Evolutionary conservation across 306 rosid genomes (phyloP), one percentile per base, ranked within the genome.

Genomic region (Quercus rubra): DNA sequence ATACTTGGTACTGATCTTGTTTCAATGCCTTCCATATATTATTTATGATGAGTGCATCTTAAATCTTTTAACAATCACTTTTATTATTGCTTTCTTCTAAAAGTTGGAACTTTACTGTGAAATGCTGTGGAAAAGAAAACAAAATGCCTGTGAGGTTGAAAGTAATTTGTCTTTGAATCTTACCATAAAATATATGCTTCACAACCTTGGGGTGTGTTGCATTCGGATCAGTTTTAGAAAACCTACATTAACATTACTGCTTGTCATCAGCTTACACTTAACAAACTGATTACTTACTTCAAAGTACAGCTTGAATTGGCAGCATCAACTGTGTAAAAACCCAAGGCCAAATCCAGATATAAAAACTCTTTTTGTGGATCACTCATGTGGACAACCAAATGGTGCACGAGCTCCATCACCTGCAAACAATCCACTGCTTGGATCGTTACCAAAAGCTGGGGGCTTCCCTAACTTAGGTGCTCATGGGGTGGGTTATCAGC

Each of bases 331-430:
- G 64, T 95, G 99, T 86, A 95, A 95, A 82, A 95, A 89, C 62
- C 99, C 99, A 8, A 89, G 99, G 81, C 96, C 99, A 28, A 95
- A 95, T 95, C 99, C 99, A 41, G 99, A 93, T 88, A 95, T 95
- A 73, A 95, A 95, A 90, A 95, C 99, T 28, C 98, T 95, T 73
- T 95, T 93, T 83, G 99, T 95, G 83, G 99, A 95, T 87, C 99
- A 95, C 83, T 90, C 98, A 1, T 95, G 99, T 75, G 99, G 96
- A 83, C 99, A 95, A 80, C 98, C 98, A 4, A 95, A 95, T 57
- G 97, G 98, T 75, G 97, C 98, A 4, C 92, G 98, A 25, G 99
- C 99, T 79, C 99, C 99, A 31, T 95, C 99, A 18, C 99, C 98
- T 70, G 99, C 99, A 52, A 90, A 85, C 85, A 92, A 82, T 77